Percentiles rank a stretch among this genome's conserved stretches.
phyloP scores from a whole-genome alignment of 345 rosid genomes.

The Populus alba region DNA sequence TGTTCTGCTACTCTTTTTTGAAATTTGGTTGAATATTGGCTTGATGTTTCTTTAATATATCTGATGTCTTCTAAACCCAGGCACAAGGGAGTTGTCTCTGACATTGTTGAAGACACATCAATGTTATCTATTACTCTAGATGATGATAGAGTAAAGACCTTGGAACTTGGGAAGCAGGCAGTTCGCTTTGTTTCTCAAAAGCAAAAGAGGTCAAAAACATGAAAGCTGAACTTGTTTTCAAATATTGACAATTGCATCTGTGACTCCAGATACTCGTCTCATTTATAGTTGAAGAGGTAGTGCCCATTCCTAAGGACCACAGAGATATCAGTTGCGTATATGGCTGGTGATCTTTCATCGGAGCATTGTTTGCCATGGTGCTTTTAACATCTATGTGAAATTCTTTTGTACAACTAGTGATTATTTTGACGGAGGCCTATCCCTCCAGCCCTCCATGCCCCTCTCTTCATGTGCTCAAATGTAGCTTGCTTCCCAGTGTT shows the following conservation, averaged over 20 bases:
- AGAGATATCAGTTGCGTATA: neutral
- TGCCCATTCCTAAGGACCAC: conserved; percentile 9
- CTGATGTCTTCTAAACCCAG: conserved; percentile 36
- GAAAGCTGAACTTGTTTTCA: conserved; percentile 13
- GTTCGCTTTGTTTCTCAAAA: conserved; percentile 84
- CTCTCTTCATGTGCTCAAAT: conserved; percentile 4
- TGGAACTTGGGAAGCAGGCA: conserved; percentile 86
- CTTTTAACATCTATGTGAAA: conserved; percentile 2
- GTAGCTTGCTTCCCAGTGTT: neutral
- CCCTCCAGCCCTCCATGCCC: neutral
- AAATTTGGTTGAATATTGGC: neutral
- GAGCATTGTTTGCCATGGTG: conserved; percentile 5
- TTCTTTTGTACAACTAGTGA: conserved; percentile 8
- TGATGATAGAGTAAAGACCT: conserved; percentile 65
- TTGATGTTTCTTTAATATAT: neutral
- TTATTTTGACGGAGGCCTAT: neutral
- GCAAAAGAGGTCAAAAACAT: conserved; percentile 70
- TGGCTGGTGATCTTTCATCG: neutral
- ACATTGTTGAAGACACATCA: conserved; percentile 53
- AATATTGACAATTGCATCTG: conserved; percentile 5
- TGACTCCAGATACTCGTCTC: conserved; percentile 17
- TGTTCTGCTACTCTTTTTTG: neutral
- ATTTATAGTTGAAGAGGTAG: conserved; percentile 14
- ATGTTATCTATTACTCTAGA: conserved; percentile 63
- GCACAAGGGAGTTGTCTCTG: conserved; percentile 81